A percentile compares a stretch with the other conserved stretches of the same genome.
phyloP scores from a whole-genome alignment of 2,329 filamentous ascomycete genomes.

The Microcera coccophila region DNA sequence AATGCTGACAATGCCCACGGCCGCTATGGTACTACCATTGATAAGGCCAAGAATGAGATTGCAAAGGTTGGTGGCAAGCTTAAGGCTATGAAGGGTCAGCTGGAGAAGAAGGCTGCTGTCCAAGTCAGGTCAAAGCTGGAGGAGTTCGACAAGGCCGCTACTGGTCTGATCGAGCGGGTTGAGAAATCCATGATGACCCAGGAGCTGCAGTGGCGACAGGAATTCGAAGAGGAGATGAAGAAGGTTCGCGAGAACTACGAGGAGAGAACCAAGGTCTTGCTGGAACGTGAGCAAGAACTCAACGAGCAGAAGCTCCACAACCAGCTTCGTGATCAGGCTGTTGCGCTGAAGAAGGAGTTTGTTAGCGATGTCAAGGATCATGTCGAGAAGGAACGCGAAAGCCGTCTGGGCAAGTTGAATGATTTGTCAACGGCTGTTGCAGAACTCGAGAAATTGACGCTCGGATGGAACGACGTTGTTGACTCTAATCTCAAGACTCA shows the following conservation, averaged over 20 bases:
- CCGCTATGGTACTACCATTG: slow-evolving; percentile 73
- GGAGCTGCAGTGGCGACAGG: slow-evolving; percentile 76
- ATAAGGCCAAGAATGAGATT: slow-evolving; percentile 82
- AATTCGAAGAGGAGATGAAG: slow-evolving; percentile 83
- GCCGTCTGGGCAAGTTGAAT: slow-evolving; percentile 79
- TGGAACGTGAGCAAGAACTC: slow-evolving; percentile 74
- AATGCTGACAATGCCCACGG: slow-evolving; percentile 78
- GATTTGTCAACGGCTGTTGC: slow-evolving; percentile 73
- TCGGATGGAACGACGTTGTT: slow-evolving; percentile 85
- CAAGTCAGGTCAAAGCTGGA: slow-evolving; percentile 68
- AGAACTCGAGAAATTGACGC: slow-evolving; percentile 82
- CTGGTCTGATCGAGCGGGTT: slow-evolving; percentile 82
- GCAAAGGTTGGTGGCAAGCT: slow-evolving; percentile 76
- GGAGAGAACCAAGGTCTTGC: slow-evolving; percentile 70
- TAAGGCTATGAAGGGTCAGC: slow-evolving; percentile 63
- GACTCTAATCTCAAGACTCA: slow-evolving; percentile 90
- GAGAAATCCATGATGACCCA: slow-evolving; percentile 78
- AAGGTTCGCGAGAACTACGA: slow-evolving; percentile 75
- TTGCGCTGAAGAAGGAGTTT: slow-evolving; percentile 83
- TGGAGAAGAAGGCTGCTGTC: slow-evolving; percentile 67
- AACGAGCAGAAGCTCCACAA: slow-evolving; percentile 81
- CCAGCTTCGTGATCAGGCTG: slow-evolving; percentile 82
- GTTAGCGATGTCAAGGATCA: slow-evolving; percentile 70
- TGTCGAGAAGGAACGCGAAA: slow-evolving; percentile 84
- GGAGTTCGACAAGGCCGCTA: slow-evolving; percentile 83